Evolutionary conservation across 2,329 filamentous ascomycete genomes (phyloP).

Genomic region (Bretziella fagacearum): DNA sequence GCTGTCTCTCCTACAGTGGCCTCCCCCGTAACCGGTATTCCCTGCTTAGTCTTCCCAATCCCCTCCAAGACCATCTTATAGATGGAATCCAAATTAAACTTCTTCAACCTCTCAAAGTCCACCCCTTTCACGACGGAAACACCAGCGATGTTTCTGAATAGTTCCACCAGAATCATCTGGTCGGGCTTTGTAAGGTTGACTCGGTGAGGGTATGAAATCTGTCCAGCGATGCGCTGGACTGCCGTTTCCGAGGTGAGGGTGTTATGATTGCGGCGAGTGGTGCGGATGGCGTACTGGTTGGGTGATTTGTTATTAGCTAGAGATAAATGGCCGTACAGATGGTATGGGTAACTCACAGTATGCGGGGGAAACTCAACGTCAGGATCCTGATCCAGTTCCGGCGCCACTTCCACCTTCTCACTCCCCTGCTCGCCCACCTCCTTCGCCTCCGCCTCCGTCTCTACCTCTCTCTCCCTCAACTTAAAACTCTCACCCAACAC

Average conservation of each 20-base stretch:
- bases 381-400: no score
- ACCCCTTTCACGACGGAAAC: constrained; percentile 57
- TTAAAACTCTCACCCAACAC: constrained; percentile 49
- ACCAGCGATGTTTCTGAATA: constrained; percentile 53
- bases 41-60: background rate
- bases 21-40: background rate
- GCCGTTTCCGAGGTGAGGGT: constrained; percentile 49
- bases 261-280: constrained; percentile 58
- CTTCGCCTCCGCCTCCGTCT: background rate
- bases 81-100: constrained; percentile 62
- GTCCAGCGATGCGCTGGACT: constrained; percentile 52
- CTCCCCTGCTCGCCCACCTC: background rate
- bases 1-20: background rate
- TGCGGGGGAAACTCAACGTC: constrained; percentile 17
- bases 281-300: constrained; percentile 65
- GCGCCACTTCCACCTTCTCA: background rate
- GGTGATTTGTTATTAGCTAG: background rate
- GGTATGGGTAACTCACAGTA: constrained; percentile 27
- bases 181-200: constrained; percentile 66
- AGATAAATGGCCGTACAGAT: background rate
- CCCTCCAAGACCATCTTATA: constrained; percentile 28
- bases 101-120: constrained; percentile 57
- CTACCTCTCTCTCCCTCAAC: constrained; percentile 20
- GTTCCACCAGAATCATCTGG: constrained; percentile 61
- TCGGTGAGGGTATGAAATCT: constrained; percentile 50